Conservation (phyloP, 352 stramenopile species). For the Pythium apleroticum region DNA sequence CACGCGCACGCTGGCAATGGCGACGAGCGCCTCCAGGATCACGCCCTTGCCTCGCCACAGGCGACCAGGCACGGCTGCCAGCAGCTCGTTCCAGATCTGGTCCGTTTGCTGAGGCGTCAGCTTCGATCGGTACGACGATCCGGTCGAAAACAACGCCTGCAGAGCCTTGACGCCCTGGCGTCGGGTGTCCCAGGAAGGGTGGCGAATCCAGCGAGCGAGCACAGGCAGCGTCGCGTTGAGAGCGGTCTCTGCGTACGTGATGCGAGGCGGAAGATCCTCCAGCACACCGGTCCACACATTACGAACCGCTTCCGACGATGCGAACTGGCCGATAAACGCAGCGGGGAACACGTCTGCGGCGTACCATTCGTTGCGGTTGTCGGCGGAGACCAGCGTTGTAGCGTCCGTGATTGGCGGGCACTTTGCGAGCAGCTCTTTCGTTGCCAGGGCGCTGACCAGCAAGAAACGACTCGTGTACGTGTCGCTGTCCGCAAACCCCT, state of each 20-base stretch:
- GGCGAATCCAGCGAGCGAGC: slow-evolving; percentile 47
- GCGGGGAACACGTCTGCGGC: slow-evolving; percentile 65
- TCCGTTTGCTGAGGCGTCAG: slow-evolving; percentile 43
- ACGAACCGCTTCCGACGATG: slow-evolving; percentile 43
- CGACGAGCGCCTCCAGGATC: slow-evolving; percentile 68
- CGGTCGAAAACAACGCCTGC: slow-evolving; percentile 48
- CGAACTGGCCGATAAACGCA: slow-evolving; percentile 75
- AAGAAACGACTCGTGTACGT: slow-evolving; percentile 62
- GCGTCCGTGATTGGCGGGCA: slow-evolving; percentile 48
- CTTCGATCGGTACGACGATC: slow-evolving; percentile 42
- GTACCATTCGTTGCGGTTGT: slow-evolving; percentile 63
- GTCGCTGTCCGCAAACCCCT: slow-evolving; percentile 14
- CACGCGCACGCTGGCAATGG: slow-evolving; percentile 32
- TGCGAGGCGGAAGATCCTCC: slow-evolving; percentile 62
- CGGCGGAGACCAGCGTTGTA: slow-evolving; percentile 32
- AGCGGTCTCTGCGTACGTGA: slow-evolving; percentile 51
- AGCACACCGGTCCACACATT: slow-evolving; percentile 58
- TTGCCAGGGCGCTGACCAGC: slow-evolving; percentile 68
- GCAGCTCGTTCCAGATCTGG: slow-evolving; percentile 51
- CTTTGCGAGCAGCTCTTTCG: slow-evolving; percentile 65
- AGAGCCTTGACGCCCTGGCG: slow-evolving; percentile 66
- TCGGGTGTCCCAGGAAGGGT: slow-evolving; percentile 78
- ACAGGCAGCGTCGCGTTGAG: slow-evolving; percentile 45
- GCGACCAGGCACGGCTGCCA: slow-evolving; percentile 56
- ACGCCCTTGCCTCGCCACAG: slow-evolving; percentile 79